A percentile compares a stretch with the other conserved stretches of the same genome.
Conservation (phyloP, 768 basidiomycete genomes). For the Termitomyces sp. region DNA sequence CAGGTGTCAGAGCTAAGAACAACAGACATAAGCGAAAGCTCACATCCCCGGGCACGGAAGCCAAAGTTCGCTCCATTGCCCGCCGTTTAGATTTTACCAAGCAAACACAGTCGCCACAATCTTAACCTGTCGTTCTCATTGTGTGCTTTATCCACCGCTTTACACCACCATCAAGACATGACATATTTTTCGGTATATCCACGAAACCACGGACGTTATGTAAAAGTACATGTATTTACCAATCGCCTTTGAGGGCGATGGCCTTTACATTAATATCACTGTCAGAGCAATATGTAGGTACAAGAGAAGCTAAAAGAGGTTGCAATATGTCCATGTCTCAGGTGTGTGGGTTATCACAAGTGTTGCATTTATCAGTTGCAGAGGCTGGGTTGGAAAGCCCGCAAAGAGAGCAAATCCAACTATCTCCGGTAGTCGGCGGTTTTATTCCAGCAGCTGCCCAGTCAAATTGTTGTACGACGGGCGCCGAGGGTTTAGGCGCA, state of each 20-base stretch:
- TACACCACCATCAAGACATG: background rate
- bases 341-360: conserved; percentile 38
- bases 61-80: conserved; percentile 55
- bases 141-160: background rate
- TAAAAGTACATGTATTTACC: conserved; percentile 1
- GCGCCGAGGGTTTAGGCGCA: conserved; percentile 4
- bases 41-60: conserved; percentile 49
- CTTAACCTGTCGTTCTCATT: conserved; percentile 7
- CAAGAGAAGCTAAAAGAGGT: background rate
- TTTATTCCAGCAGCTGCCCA: conserved; percentile 62
- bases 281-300: background rate
- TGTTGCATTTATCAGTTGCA: conserved; percentile 38
- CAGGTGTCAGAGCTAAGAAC: conserved; percentile 49
- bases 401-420: conserved; percentile 62
- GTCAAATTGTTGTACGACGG: conserved; percentile 42
- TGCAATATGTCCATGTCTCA: background rate
- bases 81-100: conserved; percentile 71
- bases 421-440: conserved; percentile 28
- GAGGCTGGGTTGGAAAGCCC: conserved; percentile 43
- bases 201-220: background rate
- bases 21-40: conserved; percentile 71
- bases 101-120: conserved; percentile 29
- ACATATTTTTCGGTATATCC: background rate
- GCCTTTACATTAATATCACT: background rate
- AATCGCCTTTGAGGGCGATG: background rate